Base-by-base conservation (phyloP, 129 eudicot species). In the Lactuca saligna region DNA sequence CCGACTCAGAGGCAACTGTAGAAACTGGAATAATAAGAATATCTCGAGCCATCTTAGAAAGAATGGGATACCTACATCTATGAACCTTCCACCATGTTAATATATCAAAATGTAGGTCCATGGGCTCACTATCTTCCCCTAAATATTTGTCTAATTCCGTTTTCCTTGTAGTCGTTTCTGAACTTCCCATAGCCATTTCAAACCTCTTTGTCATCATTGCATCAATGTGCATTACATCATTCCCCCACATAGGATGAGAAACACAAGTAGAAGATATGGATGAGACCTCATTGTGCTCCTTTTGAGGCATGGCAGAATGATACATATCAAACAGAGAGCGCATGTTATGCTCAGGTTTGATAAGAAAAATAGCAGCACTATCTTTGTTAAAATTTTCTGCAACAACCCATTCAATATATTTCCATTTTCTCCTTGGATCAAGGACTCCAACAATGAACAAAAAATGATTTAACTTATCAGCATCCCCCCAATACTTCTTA, bases 21-120 rank as follows among this genome's bases (percentile, higher is more conserved):
- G 6, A 34, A 34, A 34, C 38, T 5, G 38, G 38, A 5, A 34
- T 54, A 4, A 51, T 48, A 17, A 62, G 49, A 37, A 62, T 12
- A 10, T 62, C 67, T 62, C 29, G 20, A 35, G 67, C 67, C 50
- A 62, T 62, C 25, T 37, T 14, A 37, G 67, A 48, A 35, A 62
- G 67, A n/a, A 44, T 5, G 3, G 50, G 50, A 14, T 63, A 63
- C 16, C 54, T 15, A 8, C 54, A 7, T 12, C 37, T 25, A 7
- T 63, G 31, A 15, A 38, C 69, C 5, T 63, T 63, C 54, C 69
- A 63, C 69, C 69, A 63, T n/a, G 37, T 17, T 63, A 63, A 41
- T 42, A 63, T 29, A 14, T 39, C 54, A 7, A 14, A 12, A 3
- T 25, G n/a, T 11, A 49, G 6, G 15, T 63, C 69, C 13, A 15